A percentile compares a stretch with the other conserved stretches of the same genome.
Evolutionary conservation across 2,329 filamentous ascomycete genomes (phyloP).

Genomic region (Grosmannia serpens): DNA sequence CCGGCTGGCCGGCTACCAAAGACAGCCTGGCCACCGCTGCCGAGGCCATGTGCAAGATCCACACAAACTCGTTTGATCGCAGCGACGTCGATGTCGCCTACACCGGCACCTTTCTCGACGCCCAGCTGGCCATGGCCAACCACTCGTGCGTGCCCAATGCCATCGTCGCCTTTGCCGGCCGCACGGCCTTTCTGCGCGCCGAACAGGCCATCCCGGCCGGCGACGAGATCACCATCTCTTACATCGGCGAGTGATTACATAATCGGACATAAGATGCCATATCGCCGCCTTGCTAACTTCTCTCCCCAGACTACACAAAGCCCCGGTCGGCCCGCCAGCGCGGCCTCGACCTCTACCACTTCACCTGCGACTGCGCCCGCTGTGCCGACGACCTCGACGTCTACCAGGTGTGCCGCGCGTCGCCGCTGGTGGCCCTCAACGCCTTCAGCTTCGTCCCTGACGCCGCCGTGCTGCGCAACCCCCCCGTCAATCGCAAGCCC

Average conservation of each 20-base stretch:
- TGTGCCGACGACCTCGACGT: conserved; percentile 40
- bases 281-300: background rate
- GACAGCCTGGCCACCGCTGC: conserved; percentile 27
- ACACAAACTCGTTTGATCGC: conserved; percentile 51
- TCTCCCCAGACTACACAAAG: conserved; percentile 32
- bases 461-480: conserved; percentile 19
- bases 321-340: conserved; percentile 30
- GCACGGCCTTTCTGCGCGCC: conserved; percentile 39
- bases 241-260: conserved; percentile 35
- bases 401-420: conserved; percentile 37
- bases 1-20: conserved; percentile 25
- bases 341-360: conserved; percentile 37
- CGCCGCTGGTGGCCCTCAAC: conserved; percentile 31
- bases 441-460: conserved; percentile 32
- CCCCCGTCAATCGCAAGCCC: conserved; percentile 18
- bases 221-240: conserved; percentile 50
- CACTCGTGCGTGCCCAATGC: conserved; percentile 53
- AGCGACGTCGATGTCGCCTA: conserved; percentile 39
- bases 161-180: conserved; percentile 41
- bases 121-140: conserved; percentile 46
- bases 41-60: conserved; percentile 45
- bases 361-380: conserved; percentile 37
- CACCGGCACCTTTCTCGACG: conserved; percentile 44
- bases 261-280: too few species aligned
- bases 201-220: conserved; percentile 34